Evolutionary conservation across 2,329 filamentous ascomycete species (phyloP), one percentile per base, ranked within the genome.

Genomic region (Exophiala viscosa): DNA sequence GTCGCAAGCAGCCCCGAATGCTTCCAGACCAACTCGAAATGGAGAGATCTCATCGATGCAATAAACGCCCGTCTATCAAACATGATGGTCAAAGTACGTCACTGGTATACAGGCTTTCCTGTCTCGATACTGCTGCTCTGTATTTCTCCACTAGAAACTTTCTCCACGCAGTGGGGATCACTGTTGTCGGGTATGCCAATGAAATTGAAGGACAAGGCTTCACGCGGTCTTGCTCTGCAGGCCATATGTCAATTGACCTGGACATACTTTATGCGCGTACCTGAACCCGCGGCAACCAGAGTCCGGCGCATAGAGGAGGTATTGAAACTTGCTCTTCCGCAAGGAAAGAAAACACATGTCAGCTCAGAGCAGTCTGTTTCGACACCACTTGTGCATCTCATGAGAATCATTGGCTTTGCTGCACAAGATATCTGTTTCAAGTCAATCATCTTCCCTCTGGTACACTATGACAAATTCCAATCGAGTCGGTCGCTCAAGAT

Each of bases 351-450:
- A 60, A 86, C 88, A 1, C 84, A 95, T 54, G 77, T 95, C 18
- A 90, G 88, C 0, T 89, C 88, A 1, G 93, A 99, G 57, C 80
- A 85, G 0, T 79, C 84, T n/a, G 86, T 95, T 55, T 86, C 88
- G 2, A 91, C 96, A 43, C 92, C 93, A 1, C 74, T 97, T 60
- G 92, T 97, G 51, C 91, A 97, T 64, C 84, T 97, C 28, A 91
- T 97, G 57, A 84, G 95, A 32, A 90, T 96, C 65, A 90, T 99
- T 64, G 95, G 92, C 2, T 96, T 87, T 73, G 95, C 89, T 66
- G 84, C 95, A 62, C 91, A 92, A 48, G 93, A 99, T 64, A 86
- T 95, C 59, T 97, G 92, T 70, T 96, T 97, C 70, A 83, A 86
- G 61, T 88, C 79, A 42, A 87, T 97, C 59, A 89, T 99, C n/a